Percentiles rank a stretch among this genome's conserved stretches.
phyloP scores from a whole-genome alignment of 176 grass and related monocot species.

The Saccharum officinarum region DNA sequence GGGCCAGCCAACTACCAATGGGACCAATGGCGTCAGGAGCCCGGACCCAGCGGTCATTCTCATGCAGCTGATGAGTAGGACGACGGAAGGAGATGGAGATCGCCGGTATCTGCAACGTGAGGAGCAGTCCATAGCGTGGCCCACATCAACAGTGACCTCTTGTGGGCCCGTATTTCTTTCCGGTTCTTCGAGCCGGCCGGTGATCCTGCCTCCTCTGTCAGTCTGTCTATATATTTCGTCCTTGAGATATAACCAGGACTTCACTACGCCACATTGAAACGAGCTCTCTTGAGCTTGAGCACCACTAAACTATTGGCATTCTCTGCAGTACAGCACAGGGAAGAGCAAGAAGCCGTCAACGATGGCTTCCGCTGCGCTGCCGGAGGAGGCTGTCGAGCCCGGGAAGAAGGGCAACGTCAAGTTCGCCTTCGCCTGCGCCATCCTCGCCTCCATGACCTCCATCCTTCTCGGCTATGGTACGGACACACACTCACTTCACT shows the following conservation, averaged over 20 bases:
- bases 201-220: neutral
- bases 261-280: neutral
- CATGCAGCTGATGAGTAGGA: neutral
- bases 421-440: constrained; percentile 71
- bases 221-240: constrained; percentile 34
- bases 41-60: neutral
- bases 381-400: constrained; percentile 24
- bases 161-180: neutral
- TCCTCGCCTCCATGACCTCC: constrained; percentile 91
- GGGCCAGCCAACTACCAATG: neutral
- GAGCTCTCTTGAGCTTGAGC: neutral
- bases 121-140: neutral
- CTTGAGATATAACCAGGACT: neutral
- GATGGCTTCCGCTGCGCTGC: constrained; percentile 46
- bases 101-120: neutral
- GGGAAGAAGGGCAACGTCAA: constrained; percentile 51
- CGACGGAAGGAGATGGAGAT: neutral
- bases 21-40: neutral
- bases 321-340: neutral
- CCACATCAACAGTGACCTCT: neutral
- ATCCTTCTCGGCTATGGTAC: constrained; percentile 79
- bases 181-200: neutral
- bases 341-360: neutral
- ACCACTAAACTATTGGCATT: constrained; percentile 5
- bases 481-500: neutral